These are phyloP conservation scores for Umbelopsis vinacea DNA, from an alignment of 192 early-diverging fungal species.

Conservation along the genomic window DNA sequence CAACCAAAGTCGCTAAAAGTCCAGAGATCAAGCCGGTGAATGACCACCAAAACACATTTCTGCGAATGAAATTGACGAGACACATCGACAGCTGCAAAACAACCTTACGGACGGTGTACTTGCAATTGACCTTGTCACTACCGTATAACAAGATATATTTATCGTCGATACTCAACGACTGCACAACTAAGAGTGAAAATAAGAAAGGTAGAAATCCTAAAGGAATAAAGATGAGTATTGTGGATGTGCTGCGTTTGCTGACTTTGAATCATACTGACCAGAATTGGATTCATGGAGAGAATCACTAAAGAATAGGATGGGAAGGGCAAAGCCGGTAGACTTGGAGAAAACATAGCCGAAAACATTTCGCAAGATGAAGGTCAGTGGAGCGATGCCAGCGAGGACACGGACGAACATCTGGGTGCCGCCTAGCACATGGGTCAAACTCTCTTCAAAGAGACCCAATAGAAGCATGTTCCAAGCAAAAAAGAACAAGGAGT, in stretches of 20 bases:
- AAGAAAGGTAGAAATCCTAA: conserved; percentile 56
- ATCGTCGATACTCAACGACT: conserved; percentile 48
- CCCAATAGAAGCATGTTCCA: conserved; percentile 56
- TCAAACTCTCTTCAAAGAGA: conserved; percentile 58
- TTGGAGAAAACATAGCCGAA: conserved; percentile 57
- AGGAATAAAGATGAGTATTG: too few relatives aligned
- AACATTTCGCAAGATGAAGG: conserved; percentile 35
- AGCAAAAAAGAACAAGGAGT: conserved; percentile 31
- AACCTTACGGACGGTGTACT: conserved; percentile 45
- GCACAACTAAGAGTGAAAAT: conserved; percentile 53
- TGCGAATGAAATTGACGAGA: conserved; percentile 49
- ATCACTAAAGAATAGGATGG: conserved; percentile 57
- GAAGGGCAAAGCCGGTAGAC: conserved; percentile 52
- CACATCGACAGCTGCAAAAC: conserved; percentile 51
- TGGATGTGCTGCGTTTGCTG: too few relatives aligned
- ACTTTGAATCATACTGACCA: conserved; percentile 39
- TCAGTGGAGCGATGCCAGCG: conserved; percentile 29
- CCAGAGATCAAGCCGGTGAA: conserved; percentile 52
- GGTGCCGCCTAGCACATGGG: conserved; percentile 46
- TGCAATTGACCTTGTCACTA: conserved; percentile 28
- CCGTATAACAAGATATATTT: conserved; percentile 46
- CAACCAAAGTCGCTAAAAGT: conserved; percentile 40
- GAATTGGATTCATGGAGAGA: conserved; percentile 58
- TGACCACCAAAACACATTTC: conserved; percentile 63
- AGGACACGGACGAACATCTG: conserved; percentile 45